phyloP scores from a whole-genome alignment of 1,139 yeast genomes.

The Kurtzmaniella natalensis region DNA sequence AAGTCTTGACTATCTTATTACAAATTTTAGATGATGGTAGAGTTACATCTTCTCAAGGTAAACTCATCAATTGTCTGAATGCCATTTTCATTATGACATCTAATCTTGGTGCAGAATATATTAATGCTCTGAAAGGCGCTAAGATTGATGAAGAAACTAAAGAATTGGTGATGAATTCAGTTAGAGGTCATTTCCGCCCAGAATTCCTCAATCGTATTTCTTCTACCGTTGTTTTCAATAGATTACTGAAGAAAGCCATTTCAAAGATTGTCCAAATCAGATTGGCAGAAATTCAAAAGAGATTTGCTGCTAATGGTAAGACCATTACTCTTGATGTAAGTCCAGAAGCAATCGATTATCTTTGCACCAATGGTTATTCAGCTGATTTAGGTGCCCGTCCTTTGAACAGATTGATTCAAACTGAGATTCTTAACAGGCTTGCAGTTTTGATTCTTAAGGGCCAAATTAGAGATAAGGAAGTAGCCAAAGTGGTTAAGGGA shows the following conservation, averaged over 20 bases:
- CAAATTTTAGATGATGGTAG: constrained; percentile 97
- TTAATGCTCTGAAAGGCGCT: constrained; percentile 63
- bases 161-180: constrained; percentile 77
- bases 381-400: constrained; percentile 97
- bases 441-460: constrained; percentile 88
- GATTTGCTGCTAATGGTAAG: constrained; percentile 83
- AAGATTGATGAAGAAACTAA: constrained; percentile 64
- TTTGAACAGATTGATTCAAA: constrained; percentile 87
- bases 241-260: constrained; percentile 86
- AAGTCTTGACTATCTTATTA: constrained; percentile 83
- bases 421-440: constrained; percentile 76
- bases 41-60: constrained; percentile 91
- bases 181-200: constrained; percentile 91
- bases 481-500: constrained; percentile 60
- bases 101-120: constrained; percentile 90
- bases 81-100: constrained; percentile 95
- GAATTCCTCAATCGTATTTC: constrained; percentile 96
- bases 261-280: constrained; percentile 87
- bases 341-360: constrained; percentile 72
- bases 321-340: constrained; percentile 64
- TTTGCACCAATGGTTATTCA: constrained; percentile 83
- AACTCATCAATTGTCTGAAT: constrained; percentile 87
- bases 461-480: constrained; percentile 83
- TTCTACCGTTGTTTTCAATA: constrained; percentile 86
- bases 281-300: constrained; percentile 72